phyloP scores from a whole-genome alignment of 768 basidiomycete genomes.

The Leccinum uliginosum region DNA sequence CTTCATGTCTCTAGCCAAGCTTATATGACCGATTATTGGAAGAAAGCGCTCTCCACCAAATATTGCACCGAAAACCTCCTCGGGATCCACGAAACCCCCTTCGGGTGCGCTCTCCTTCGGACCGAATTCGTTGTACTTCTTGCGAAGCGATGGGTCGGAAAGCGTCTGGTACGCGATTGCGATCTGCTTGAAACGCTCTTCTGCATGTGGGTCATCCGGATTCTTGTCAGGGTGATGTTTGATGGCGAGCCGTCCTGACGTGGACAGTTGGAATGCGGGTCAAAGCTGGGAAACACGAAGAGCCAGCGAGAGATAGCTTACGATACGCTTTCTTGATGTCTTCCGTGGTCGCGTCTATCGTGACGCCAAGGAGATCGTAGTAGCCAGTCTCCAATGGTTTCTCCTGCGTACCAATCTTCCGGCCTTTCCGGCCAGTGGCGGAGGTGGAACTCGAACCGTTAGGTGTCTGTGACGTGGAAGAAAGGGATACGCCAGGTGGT shows the following conservation, averaged over 20 bases:
- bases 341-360: conserved; percentile 70
- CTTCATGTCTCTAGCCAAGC: conserved; percentile 90
- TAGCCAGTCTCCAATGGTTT: conserved; percentile 86
- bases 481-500: conserved; percentile 24
- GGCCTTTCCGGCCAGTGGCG: conserved; percentile 39
- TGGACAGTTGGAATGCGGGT: not conserved
- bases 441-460: conserved; percentile 19
- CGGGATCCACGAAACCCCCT: conserved; percentile 85
- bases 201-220: conserved; percentile 78
- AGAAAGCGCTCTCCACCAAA: conserved; percentile 87
- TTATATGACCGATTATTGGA: conserved; percentile 86
- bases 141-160: conserved; percentile 68
- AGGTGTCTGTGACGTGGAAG: conserved; percentile 12
- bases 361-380: conserved; percentile 79
- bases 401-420: conserved; percentile 88
- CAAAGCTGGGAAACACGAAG: no score
- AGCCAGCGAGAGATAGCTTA: conserved; percentile 24
- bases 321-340: conserved; percentile 93
- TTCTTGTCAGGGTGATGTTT: conserved; percentile 94
- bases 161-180: conserved; percentile 88
- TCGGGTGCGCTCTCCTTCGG: conserved; percentile 77
- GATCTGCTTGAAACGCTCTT: conserved; percentile 87
- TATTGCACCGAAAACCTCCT: conserved; percentile 75
- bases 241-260: conserved; percentile 73
- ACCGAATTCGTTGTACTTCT: conserved; percentile 91